Evolutionary conservation across 768 basidiomycete genomes (phyloP), one percentile per base, ranked within the genome.

Genomic region (Agrocybe praecox): DNA sequence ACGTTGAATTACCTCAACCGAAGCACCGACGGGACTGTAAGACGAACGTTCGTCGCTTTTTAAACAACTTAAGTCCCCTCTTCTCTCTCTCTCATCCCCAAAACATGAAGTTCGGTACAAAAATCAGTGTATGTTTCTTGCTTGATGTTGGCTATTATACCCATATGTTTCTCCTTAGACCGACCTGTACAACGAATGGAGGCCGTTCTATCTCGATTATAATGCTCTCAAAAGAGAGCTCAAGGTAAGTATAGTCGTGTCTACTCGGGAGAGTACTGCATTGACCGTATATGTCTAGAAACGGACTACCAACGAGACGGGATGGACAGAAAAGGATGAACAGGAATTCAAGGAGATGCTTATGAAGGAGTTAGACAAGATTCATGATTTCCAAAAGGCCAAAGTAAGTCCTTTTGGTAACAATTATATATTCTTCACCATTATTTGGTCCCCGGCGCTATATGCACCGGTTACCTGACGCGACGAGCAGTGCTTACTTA

Each of bases 131-230:
- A 59, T 21, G 83, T 19, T 22, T 19, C 44, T 18, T 34, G 48
- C 50, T 43, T 34, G 48, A 24, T 21, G 29, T 45, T 48, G 33
- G 23, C 22, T 10, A 21, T 19, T 40, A 18, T 29, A 9, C 46
- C 46, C 44, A 17, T 52, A 26, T 43, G 29, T 32, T 22, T 43
- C 23, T 50, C 26, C 49, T 36, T 67, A 95, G 92, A 85, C 84
- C 48, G 89, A 90, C 65, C 80, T 94, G 42, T 97, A 96, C 73
- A 82, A 80, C 62, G 95, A 94, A 80, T 97, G 95, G 95, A 82
- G 87, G 18, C 89, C 89, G 2, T 90, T 88, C 65, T 98, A 98
- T 68, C 81, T 98, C 55, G 85, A 95, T 74, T 98, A 98, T 66
- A 92, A 90, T 65, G 77, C 80, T 8, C 80, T 98, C 44, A 98